Evolutionary conservation across 169 alveolate species (phyloP).

Genomic region (Plasmodium gonderi): DNA sequence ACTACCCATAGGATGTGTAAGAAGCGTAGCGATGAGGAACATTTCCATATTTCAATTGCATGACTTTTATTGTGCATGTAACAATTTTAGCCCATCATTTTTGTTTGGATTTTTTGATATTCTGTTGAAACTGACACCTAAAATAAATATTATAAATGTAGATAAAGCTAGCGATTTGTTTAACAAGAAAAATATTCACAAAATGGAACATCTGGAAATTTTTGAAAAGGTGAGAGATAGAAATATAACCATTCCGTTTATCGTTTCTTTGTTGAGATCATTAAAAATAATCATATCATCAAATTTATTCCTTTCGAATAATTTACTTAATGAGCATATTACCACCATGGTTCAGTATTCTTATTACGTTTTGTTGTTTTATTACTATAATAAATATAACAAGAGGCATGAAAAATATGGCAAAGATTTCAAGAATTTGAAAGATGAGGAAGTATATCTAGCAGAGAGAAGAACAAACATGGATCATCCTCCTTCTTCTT

Average conservation of each 20-base stretch:
- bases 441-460: not conserved
- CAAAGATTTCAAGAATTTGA: not conserved
- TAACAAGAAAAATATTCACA: slow-evolving; percentile 13
- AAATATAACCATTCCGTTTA: slow-evolving; percentile 34
- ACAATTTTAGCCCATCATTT: slow-evolving; percentile 54
- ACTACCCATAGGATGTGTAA: not conserved
- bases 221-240: slow-evolving; percentile 10
- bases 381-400: slow-evolving; percentile 24
- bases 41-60: slow-evolving; percentile 33
- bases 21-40: not conserved
- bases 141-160: slow-evolving; percentile 10
- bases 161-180: slow-evolving; percentile 30
- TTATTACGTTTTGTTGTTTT: slow-evolving; percentile 39
- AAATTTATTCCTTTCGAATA: slow-evolving; percentile 26
- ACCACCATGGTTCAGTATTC: slow-evolving; percentile 58
- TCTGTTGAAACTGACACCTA: slow-evolving; percentile 40
- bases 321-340: slow-evolving; percentile 19
- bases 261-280: slow-evolving; percentile 36
- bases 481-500: not conserved
- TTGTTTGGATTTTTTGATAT: slow-evolving; percentile 21
- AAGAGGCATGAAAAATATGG: not conserved
- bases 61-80: slow-evolving; percentile 58
- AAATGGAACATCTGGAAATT: slow-evolving; percentile 8
- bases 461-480: not conserved
- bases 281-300: slow-evolving; percentile 42